Evolutionary conservation across 1,284 basidiomycete species (phyloP).

Genomic region (Volvariella volvacea): DNA sequence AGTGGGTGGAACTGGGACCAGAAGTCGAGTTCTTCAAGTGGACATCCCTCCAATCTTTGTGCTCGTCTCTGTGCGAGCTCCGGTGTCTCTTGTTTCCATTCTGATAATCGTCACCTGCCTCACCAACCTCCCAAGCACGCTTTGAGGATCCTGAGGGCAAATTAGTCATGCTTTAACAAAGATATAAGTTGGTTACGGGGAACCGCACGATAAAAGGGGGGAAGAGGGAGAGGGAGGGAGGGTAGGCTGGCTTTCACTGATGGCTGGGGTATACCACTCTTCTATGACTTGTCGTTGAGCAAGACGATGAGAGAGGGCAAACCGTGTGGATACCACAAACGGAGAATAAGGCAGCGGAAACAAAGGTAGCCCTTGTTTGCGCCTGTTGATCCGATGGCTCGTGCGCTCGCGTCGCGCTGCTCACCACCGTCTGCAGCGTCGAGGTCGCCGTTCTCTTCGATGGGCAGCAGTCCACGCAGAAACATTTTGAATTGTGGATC

Average conservation of each 20-base stretch:
- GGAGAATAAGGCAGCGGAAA: too few species aligned
- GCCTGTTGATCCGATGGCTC: background rate
- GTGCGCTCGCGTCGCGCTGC: background rate
- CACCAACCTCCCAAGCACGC: constrained; percentile 61
- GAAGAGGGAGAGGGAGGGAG: constrained; percentile 1
- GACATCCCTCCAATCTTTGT: constrained; percentile 72
- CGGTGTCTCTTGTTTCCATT: constrained; percentile 43
- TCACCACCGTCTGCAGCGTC: background rate
- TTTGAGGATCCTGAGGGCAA: constrained; percentile 69
- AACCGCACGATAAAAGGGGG: constrained; percentile 69
- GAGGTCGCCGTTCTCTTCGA: too few species aligned
- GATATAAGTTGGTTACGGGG: constrained; percentile 56
- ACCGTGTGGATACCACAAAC: too few species aligned
- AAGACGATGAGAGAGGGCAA: background rate
- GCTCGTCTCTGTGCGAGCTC: constrained; percentile 40
- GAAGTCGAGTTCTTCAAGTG: constrained; percentile 45
- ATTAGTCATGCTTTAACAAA: constrained; percentile 63
- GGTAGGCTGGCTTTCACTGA: background rate
- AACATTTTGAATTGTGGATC: background rate
- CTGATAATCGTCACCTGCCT: constrained; percentile 14
- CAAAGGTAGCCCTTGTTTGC: background rate
- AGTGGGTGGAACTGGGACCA: constrained; percentile 25
- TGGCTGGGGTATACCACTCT: background rate
- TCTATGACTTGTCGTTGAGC: background rate
- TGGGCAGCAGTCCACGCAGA: background rate